Evolutionary conservation across 768 basidiomycete species (phyloP), one percentile per base, ranked within the genome.

Genomic region (Neoboletus magnificus): DNA sequence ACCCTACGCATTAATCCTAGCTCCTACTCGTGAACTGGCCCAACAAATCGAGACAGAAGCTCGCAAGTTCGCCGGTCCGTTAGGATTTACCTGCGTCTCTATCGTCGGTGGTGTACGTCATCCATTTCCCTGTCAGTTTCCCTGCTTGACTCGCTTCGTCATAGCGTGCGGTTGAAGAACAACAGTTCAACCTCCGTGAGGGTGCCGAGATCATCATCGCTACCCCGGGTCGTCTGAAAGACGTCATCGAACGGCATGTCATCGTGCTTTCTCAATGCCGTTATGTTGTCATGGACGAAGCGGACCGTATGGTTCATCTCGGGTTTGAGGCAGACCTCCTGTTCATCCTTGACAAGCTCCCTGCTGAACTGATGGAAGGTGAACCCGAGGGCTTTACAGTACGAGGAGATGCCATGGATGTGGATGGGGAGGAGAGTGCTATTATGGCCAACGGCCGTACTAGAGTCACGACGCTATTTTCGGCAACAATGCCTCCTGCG

Each of bases 251-350:
- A 74, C 86, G 94, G 22, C 91, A 90, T 70, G 93, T 98, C 44
- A 80, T 99, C 41, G 97, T 99, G 20, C 81, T 99, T 42, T 89
- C 91, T 8, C 97, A 99, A 72, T 98, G 97, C 72, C 92, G 93
- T 2, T 98, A 99, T 67, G 87, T 99, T 56, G 96, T 99, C 62
- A 97, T 99, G 97, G 97, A 99, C 71, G 97, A 99, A 78, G 97
- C 97, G 16, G 97, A 99, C 71, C 84, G 97, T 49, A 98, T 99
- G 97, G 95, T 99, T 58, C 87, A 95, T 66, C 85, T 98, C 30
- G 97, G 97, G 16, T 99, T 99, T 69, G 97, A 99, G 72, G 83
- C 82, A 16, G 95, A 97, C 69, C 75, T 99, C 44, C 93, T 89
- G 25, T 97, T 92, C 71, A 98, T 99, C 64, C 76, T 99, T 57